Evolutionary conservation across 1,139 yeast species (phyloP).

Genomic region (Taphrina deformans): DNA sequence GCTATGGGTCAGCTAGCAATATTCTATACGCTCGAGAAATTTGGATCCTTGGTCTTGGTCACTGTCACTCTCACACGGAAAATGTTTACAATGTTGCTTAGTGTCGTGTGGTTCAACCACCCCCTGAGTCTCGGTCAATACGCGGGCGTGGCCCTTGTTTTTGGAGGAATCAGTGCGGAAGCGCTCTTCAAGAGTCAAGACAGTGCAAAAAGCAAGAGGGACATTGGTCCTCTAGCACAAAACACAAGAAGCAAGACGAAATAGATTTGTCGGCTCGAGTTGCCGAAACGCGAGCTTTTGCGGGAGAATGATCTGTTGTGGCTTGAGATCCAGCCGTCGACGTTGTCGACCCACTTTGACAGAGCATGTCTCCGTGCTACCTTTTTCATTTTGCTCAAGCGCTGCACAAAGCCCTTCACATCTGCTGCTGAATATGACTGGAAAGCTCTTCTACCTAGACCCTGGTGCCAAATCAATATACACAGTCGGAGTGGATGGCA

Average conservation of each 20-base stretch:
- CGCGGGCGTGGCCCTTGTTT: conserved; percentile 75
- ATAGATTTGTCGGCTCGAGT: neutral
- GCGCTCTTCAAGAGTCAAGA: conserved; percentile 51
- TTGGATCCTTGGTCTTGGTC: conserved; percentile 79
- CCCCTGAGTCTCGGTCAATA: conserved; percentile 63
- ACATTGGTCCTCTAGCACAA: neutral
- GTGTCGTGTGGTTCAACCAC: conserved; percentile 85
- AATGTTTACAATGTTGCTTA: conserved; percentile 89
- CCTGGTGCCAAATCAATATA: neutral
- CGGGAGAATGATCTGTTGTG: too few species aligned
- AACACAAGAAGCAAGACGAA: neutral
- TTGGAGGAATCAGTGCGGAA: conserved; percentile 75
- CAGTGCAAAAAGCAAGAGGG: conserved; percentile 36
- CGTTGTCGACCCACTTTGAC: neutral
- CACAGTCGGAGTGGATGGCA: neutral
- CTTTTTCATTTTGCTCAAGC: too few species aligned
- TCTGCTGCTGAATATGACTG: neutral
- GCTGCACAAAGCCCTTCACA: too few species aligned
- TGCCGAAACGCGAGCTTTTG: neutral
- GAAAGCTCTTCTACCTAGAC: neutral
- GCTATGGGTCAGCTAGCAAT: conserved; percentile 91
- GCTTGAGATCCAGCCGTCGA: neutral
- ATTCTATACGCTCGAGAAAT: conserved; percentile 75
- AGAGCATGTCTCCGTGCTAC: neutral
- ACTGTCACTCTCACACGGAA: conserved; percentile 95